A percentile compares a stretch with the other conserved stretches of the same genome.
phyloP scores from a whole-genome alignment of 108 stramenopile species.

The Fragilaria crotonensis region DNA sequence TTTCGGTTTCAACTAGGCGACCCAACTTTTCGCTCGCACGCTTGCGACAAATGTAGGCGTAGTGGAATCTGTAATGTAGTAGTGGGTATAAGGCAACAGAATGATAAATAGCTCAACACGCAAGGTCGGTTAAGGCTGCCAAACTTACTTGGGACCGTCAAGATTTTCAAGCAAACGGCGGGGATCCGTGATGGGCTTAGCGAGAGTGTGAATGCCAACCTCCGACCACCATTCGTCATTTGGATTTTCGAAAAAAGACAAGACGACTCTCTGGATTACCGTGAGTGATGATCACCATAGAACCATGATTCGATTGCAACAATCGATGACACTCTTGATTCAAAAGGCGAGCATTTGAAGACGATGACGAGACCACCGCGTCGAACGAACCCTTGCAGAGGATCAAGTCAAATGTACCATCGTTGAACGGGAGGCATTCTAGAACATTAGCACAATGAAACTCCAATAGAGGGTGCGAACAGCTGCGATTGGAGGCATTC shows the following conservation, averaged over 20 bases:
- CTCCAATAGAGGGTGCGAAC: constrained; percentile 13
- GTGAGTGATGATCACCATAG: constrained; percentile 55
- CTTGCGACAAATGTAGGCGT: no score
- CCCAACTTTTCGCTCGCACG: no score
- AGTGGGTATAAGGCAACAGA: no score
- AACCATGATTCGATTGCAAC: constrained; percentile 48
- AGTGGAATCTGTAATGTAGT: no score
- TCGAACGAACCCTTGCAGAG: constrained; percentile 80
- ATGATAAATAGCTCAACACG: no score
- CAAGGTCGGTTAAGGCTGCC: no score
- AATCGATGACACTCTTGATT: constrained; percentile 56
- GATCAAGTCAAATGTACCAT: constrained; percentile 73
- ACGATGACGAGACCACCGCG: constrained; percentile 55
- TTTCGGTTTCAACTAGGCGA: no score
- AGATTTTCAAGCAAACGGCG: no score
- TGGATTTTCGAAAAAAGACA: constrained; percentile 60
- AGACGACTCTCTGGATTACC: constrained; percentile 69
- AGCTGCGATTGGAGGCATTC: no score
- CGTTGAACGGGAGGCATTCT: constrained; percentile 46
- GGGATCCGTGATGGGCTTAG: background rate
- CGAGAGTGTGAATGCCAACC: constrained; percentile 24
- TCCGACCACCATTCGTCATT: constrained; percentile 34
- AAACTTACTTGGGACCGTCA: no score
- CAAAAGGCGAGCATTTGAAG: constrained; percentile 24
- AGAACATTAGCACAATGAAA: constrained; percentile 67